These are phyloP conservation scores for Neofusicoccum laricinum DNA, from an alignment of 2,329 filamentous ascomycete species.

Conservation along the genomic window DNA sequence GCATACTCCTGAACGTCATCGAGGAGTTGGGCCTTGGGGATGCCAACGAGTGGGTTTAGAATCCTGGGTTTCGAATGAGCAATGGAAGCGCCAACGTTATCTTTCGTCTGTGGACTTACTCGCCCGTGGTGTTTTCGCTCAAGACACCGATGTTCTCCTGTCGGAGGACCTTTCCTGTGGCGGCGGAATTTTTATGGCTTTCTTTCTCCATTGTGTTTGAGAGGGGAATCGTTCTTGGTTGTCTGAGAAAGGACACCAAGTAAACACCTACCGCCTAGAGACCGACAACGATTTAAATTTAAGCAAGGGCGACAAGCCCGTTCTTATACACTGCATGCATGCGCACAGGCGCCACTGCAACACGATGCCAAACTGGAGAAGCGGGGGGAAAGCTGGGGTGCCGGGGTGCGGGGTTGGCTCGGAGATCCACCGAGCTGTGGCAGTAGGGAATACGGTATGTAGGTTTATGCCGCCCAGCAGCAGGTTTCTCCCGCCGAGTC, in stretches of 20 bases:
- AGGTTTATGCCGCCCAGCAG: no score
- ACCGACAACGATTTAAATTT: no score
- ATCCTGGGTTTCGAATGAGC: constrained; percentile 40
- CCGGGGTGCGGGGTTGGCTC: no score
- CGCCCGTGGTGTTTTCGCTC: constrained; percentile 30
- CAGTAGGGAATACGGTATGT: no score
- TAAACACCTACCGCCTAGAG: no score
- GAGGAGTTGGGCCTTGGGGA: constrained; percentile 51
- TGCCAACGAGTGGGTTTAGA: constrained; percentile 56
- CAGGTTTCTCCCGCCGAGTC: no score
- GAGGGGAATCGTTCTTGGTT: neutral
- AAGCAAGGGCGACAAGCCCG: no score
- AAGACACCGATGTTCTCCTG: constrained; percentile 25
- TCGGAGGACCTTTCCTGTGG: constrained; percentile 24
- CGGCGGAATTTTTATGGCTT: no score
- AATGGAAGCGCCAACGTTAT: neutral
- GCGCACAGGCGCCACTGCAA: no score
- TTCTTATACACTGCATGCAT: neutral
- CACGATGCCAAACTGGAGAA: neutral
- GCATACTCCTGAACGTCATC: constrained; percentile 60
- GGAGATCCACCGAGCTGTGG: no score
- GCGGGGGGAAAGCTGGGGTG: neutral
- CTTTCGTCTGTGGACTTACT: constrained; percentile 23
- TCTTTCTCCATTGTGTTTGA: neutral
- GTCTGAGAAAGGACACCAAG: no score